These are phyloP conservation scores for Penicillium carneum DNA, from an alignment of 2,329 filamentous ascomycete species.

Conservation along the genomic window DNA sequence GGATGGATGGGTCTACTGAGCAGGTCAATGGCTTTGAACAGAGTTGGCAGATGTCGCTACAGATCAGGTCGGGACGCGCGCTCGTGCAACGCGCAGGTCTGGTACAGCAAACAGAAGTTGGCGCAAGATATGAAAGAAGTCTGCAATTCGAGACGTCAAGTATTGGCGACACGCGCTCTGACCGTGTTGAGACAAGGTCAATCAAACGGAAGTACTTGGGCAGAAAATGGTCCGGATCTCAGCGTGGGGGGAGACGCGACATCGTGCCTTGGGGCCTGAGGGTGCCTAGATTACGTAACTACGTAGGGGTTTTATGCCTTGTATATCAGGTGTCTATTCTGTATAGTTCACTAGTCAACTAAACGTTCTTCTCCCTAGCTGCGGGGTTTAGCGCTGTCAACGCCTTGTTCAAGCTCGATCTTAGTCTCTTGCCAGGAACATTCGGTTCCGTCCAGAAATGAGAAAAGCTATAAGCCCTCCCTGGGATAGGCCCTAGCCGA, in stretches of 20 bases:
- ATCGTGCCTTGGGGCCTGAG: constrained; percentile 19
- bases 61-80: constrained; percentile 34
- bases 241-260: constrained; percentile 23
- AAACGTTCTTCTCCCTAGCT: no score
- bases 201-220: constrained; percentile 9
- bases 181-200: constrained; percentile 1
- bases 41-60: constrained; percentile 11
- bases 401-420: no score
- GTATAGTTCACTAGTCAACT: not conserved
- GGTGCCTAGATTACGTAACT: not conserved
- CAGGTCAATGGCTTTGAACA: constrained; percentile 5
- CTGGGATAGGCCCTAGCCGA: no score
- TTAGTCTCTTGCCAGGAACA: no score
- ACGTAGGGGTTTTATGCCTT: not conserved
- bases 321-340: not conserved
- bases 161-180: constrained; percentile 5
- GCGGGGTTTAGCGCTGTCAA: no score
- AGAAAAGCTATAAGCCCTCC: no score
- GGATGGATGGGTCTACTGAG: not conserved
- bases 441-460: no score
- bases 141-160: not conserved
- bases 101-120: constrained; percentile 25
- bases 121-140: not conserved
- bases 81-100: constrained; percentile 35
- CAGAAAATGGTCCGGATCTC: constrained; percentile 12